Conservation (phyloP, 2,329 filamentous ascomycete genomes). For the Diaporthe amygdali region DNA sequence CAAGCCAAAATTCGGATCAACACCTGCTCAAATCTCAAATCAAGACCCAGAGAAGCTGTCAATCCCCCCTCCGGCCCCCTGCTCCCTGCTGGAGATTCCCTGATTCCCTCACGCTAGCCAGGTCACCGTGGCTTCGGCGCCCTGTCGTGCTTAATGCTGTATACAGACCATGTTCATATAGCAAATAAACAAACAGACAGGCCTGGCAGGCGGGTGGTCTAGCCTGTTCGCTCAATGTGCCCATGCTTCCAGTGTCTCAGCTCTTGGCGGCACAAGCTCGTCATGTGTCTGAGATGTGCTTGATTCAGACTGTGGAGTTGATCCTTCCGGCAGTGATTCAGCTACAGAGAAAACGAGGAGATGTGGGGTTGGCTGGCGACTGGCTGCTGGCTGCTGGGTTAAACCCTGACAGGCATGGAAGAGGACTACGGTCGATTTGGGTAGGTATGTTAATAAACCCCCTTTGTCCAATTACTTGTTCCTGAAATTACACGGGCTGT, state of each 20-base stretch:
- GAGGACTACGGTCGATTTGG: too few species aligned
- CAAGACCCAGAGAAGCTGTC: constrained; percentile 7
- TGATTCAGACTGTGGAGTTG: background rate
- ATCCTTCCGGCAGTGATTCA: background rate
- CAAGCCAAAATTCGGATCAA: constrained; percentile 3
- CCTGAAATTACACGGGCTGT: too few species aligned
- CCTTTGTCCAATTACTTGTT: background rate
- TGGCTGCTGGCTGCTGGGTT: background rate
- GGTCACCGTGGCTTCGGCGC: background rate
- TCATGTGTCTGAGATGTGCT: constrained; percentile 4
- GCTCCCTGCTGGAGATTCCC: background rate
- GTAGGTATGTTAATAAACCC: too few species aligned
- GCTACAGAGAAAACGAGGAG: background rate
- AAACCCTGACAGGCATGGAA: background rate
- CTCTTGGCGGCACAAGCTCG: background rate
- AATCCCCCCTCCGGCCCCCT: background rate
- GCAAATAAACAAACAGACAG: background rate
- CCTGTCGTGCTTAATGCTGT: background rate
- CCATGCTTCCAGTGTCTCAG: background rate
- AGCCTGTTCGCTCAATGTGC: background rate
- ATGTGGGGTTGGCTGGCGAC: background rate
- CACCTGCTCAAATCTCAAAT: background rate
- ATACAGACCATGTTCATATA: background rate
- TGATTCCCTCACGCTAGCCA: background rate
- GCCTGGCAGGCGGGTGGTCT: background rate